These are phyloP conservation scores for Moesziomyces globuligerus DNA, from an alignment of 1,284 basidiomycete genomes.

Conservation along the genomic window DNA sequence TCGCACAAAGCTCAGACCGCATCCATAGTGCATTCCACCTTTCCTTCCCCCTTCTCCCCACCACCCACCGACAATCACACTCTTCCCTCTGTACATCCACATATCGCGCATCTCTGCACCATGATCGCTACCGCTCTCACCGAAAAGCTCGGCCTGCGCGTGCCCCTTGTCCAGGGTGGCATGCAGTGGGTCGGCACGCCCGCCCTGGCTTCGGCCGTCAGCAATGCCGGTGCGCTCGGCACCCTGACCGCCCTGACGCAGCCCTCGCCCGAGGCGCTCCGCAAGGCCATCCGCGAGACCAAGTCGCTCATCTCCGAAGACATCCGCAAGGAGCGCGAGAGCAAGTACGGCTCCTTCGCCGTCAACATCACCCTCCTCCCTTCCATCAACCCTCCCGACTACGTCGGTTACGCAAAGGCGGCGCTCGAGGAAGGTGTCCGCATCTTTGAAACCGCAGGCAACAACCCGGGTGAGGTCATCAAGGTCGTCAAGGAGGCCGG, in stretches of 20 bases:
- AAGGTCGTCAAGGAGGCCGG: conserved; percentile 80
- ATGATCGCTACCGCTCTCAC: conserved; percentile 67
- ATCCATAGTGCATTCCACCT: neutral
- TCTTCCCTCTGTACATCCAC: neutral
- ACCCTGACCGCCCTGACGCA: conserved; percentile 88
- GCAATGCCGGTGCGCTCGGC: conserved; percentile 86
- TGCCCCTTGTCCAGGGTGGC: conserved; percentile 64
- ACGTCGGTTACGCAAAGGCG: conserved; percentile 81
- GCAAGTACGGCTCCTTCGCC: conserved; percentile 70
- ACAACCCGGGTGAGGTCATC: conserved; percentile 83
- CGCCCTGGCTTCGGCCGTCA: conserved; percentile 79
- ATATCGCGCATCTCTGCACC: neutral
- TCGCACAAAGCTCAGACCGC: neutral
- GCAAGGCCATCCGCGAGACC: conserved; percentile 85
- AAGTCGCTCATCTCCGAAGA: conserved; percentile 60
- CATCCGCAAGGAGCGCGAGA: conserved; percentile 47
- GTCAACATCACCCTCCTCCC: conserved; percentile 93
- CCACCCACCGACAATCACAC: neutral
- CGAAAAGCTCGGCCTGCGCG: conserved; percentile 66
- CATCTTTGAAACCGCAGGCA: conserved; percentile 93
- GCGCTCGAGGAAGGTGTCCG: conserved; percentile 87
- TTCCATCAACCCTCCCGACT: conserved; percentile 89
- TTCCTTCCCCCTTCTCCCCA: neutral
- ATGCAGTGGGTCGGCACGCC: conserved; percentile 79
- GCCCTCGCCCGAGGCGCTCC: conserved; percentile 82